Percentiles rank a stretch among this genome's conserved stretches.
These are phyloP conservation scores for Cucumis hystrix DNA, from an alignment of 306 rosid species.

Conservation along the genomic window DNA sequence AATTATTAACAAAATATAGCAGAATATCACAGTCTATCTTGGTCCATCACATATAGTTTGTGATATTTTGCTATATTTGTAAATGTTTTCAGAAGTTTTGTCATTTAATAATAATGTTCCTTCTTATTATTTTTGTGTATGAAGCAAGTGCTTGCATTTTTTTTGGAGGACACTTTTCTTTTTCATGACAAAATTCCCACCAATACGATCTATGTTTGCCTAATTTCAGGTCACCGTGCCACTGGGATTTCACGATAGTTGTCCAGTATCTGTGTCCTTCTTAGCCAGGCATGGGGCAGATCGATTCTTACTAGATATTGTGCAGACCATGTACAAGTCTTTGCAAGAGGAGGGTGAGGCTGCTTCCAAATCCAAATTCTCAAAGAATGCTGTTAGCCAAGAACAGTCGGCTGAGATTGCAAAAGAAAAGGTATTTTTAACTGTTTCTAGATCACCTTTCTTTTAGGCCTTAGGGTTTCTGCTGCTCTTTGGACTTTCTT, in stretches of 20 bases:
- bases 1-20: too few relatives aligned
- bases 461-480: not conserved
- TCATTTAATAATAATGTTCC: too few relatives aligned
- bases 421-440: conserved; percentile 67
- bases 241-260: conserved; percentile 57
- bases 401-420: conserved; percentile 85
- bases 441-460: not conserved
- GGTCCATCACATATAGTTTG: too few relatives aligned
- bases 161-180: not conserved
- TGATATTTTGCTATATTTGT: too few relatives aligned
- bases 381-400: conserved; percentile 44
- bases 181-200: not conserved
- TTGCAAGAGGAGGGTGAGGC: conserved; percentile 74
- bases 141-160: not conserved
- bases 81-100: too few relatives aligned
- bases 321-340: conserved; percentile 45
- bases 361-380: conserved; percentile 50
- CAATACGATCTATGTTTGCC: conserved; percentile 2
- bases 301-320: conserved; percentile 76
- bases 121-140: too few relatives aligned
- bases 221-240: conserved; percentile 77
- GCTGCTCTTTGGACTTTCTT: not conserved
- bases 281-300: conserved; percentile 94
- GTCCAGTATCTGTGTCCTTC: conserved; percentile 77
- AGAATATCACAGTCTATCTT: too few relatives aligned